A percentile compares a stretch with the other conserved stretches of the same genome.
Evolutionary conservation across 495 filamentous ascomycete genomes (phyloP).

Genomic region (Aspergillus egyptiacus): DNA sequence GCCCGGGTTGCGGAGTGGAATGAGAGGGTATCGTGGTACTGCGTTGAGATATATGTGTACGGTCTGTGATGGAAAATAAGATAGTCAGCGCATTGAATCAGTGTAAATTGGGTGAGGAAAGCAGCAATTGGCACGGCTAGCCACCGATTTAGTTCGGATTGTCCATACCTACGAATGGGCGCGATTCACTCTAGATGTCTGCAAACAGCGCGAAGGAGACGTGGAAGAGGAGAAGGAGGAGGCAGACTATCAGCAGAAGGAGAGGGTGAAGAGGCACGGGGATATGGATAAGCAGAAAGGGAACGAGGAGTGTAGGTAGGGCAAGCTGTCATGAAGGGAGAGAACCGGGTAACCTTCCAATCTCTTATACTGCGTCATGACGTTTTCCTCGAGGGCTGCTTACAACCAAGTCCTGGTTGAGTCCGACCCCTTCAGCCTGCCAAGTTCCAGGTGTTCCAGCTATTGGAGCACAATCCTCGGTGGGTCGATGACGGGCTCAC

Average conservation of each 20-base stretch:
- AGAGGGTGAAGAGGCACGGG: conserved; percentile 14
- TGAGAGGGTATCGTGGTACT: no score
- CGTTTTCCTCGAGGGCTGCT: conserved; percentile 7
- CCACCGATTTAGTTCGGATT: background rate
- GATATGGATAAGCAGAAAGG: background rate
- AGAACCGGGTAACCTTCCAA: conserved; percentile 25
- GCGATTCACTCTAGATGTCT: background rate
- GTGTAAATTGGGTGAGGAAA: background rate
- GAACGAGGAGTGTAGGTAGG: background rate
- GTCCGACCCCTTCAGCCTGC: conserved; percentile 1
- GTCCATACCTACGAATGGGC: background rate
- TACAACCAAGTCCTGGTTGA: conserved; percentile 6
- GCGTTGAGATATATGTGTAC: background rate
- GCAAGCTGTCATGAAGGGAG: conserved; percentile 8
- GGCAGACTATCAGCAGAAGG: background rate
- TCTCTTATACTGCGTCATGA: conserved; percentile 23
- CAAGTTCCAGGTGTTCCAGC: conserved; percentile 6
- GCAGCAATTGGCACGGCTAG: background rate
- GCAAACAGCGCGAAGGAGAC: conserved; percentile 9
- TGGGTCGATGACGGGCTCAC: conserved; percentile 27
- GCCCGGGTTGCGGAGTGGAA: no score
- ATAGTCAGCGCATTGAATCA: no score
- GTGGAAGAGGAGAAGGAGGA: conserved; percentile 8
- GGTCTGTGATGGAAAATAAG: background rate
- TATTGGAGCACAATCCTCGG: conserved; percentile 18